phyloP scores from a whole-genome alignment of 2,329 filamentous ascomycete genomes.

The Aspergillus chevalieri region DNA sequence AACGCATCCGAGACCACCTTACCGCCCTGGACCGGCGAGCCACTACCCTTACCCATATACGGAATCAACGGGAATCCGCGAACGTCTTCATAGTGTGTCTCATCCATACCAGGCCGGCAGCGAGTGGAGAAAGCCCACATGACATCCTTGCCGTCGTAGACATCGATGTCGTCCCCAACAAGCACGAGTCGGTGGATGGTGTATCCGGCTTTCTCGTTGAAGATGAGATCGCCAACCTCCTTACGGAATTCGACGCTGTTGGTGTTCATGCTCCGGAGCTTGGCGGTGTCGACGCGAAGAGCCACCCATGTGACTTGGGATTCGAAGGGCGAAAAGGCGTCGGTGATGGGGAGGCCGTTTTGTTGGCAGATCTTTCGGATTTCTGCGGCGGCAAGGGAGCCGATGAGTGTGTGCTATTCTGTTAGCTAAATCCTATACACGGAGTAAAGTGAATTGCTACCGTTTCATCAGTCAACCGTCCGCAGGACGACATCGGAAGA shows the following conservation, averaged over 20 bases:
- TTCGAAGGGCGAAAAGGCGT: conserved; percentile 43
- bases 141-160: conserved; percentile 42
- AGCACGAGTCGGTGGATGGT: conserved; percentile 42
- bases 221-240: conserved; percentile 39
- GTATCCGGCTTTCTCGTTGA: conserved; percentile 37
- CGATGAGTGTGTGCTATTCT: conserved; percentile 34
- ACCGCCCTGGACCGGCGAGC: conserved; percentile 28
- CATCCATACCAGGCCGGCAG: conserved; percentile 42
- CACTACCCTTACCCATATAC: conserved; percentile 42
- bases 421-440: not conserved
- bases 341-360: conserved; percentile 38
- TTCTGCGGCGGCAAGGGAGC: conserved; percentile 40
- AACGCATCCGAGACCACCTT: conserved; percentile 45
- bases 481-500: conserved; percentile 41
- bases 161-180: conserved; percentile 47
- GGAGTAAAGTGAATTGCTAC: conserved; percentile 11
- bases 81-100: conserved; percentile 43
- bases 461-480: conserved; percentile 43
- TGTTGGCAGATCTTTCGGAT: conserved; percentile 33
- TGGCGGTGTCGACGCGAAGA: conserved; percentile 52
- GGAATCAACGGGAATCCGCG: conserved; percentile 42
- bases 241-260: conserved; percentile 35
- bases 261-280: conserved; percentile 52
- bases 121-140: conserved; percentile 47
- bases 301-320: conserved; percentile 46